Conservation (phyloP, 2,329 filamentous ascomycete genomes). For the Pseudogymnoascus sp. region DNA sequence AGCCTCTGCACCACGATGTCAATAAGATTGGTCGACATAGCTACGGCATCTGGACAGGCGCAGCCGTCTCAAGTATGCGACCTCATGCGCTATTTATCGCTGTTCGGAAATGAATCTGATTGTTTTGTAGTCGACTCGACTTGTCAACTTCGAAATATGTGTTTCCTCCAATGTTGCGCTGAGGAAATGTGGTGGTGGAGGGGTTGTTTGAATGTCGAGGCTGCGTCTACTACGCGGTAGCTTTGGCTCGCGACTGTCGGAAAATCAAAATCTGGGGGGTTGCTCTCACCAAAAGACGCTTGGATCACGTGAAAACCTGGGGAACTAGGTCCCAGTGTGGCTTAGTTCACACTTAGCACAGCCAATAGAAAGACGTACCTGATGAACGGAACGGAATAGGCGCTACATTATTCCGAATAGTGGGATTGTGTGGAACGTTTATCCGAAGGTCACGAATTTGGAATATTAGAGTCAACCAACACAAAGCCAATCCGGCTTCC, state of each 20-base stretch:
- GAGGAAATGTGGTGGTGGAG: not conserved
- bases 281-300: conserved; percentile 1
- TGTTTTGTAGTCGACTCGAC: not conserved
- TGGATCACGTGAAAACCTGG: not conserved
- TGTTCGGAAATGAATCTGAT: not conserved
- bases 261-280: conserved; percentile 8
- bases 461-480: not conserved
- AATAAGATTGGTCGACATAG: conserved; percentile 45
- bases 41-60: conserved; percentile 6
- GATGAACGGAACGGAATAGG: not conserved
- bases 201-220: conserved; percentile 4
- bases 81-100: conserved; percentile 6
- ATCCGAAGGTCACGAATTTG: not conserved
- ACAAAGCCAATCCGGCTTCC: not conserved
- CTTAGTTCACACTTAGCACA: not conserved
- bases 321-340: not conserved
- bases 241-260: conserved; percentile 5
- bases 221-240: conserved; percentile 6
- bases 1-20: conserved; percentile 57
- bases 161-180: conserved; percentile 5
- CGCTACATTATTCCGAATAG: conserved; percentile 6
- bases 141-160: not conserved
- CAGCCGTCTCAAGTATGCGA: conserved; percentile 7
- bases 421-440: not conserved
- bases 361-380: not conserved